Evolutionary conservation across 805 yeast species (phyloP).

Genomic region (Ascoidea rubescens): DNA sequence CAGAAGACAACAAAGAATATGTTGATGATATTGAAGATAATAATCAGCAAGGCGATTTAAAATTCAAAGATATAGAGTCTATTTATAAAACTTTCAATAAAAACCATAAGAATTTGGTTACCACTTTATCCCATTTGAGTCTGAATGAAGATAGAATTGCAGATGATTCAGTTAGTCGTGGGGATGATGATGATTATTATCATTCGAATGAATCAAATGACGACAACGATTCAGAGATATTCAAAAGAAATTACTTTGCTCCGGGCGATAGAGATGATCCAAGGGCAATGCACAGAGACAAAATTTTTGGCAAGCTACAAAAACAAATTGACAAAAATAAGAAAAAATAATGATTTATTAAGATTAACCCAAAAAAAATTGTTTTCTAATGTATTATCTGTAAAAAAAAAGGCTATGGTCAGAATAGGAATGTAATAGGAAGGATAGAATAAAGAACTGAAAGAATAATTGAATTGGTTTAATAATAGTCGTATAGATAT

Average conservation of each 20-base stretch:
- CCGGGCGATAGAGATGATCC: conserved; percentile 43
- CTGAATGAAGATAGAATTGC: not conserved
- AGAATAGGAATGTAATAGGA: too few species aligned
- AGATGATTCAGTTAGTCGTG: not conserved
- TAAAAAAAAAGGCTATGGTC: too few species aligned
- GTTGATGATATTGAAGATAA: not conserved
- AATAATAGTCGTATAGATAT: too few species aligned
- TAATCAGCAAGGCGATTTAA: not conserved
- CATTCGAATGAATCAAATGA: not conserved
- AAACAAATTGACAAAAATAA: conserved; percentile 32
- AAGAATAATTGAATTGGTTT: too few species aligned
- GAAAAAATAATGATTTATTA: not conserved
- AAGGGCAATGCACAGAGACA: conserved; percentile 49
- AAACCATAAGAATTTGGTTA: not conserved
- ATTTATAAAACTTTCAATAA: too few species aligned
- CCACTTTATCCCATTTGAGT: not conserved
- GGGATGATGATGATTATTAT: not conserved
- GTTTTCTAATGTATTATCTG: too few species aligned
- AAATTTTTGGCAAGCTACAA: conserved; percentile 43
- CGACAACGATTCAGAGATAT: not conserved
- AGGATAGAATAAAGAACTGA: too few species aligned
- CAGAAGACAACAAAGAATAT: too few species aligned
- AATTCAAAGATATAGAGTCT: not conserved
- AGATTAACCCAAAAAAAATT: too few species aligned
- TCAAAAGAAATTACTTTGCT: conserved; percentile 37